Base-by-base conservation (phyloP, 2,329 filamentous ascomycete genomes). In the Botrytis byssoidea region DNA sequence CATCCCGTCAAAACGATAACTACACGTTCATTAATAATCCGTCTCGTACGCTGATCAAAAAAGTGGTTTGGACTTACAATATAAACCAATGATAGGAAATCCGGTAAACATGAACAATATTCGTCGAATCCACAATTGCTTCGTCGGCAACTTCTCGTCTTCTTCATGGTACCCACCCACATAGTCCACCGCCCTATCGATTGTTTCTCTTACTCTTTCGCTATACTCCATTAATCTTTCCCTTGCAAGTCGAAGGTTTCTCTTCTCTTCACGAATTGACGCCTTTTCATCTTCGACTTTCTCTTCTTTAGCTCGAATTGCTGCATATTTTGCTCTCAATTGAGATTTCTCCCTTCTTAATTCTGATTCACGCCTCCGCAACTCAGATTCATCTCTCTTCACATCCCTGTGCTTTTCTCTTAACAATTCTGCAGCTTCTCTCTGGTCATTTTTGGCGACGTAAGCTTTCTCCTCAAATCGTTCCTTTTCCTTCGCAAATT, bases 1-100 rank as follows among this genome's bases (percentile, higher is more conserved):
- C 67, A 70, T 29, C 48, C 67, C 8, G 67, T 59, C 48, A 70
- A 42, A 32, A 70, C n/a, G 32, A 64, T 14, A n/a, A 63, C 69
- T 71, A 14, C 8, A 37, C 8, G 1, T 71, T 25, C 3, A 9
- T 71, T 42, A 71, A 59, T 18, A 32, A 40, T n/a, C 10, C 12
- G 18, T 35, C 22, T 48, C 8, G 10, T 25, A 42, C 44, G 10
- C 6, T 40, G 40, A 32, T 16, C 10, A 42, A 37, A 1, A 51
- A 3, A 51, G 20, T n/a, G 7, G 29, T 6, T 4, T 4, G 6
- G 32, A 42, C 59, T 55, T 51, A 65, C 69, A 29, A 48, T 64
- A 71, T 35, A 71, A 48, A 35, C 42, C 42, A 40, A 71, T 22
- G 7, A 65, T 64, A 32, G 69, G 35, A 57, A 51, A 68, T 1